These are phyloP conservation scores for Fusarium sp. DNA, from an alignment of 2,329 filamentous ascomycete genomes.

Conservation along the genomic window DNA sequence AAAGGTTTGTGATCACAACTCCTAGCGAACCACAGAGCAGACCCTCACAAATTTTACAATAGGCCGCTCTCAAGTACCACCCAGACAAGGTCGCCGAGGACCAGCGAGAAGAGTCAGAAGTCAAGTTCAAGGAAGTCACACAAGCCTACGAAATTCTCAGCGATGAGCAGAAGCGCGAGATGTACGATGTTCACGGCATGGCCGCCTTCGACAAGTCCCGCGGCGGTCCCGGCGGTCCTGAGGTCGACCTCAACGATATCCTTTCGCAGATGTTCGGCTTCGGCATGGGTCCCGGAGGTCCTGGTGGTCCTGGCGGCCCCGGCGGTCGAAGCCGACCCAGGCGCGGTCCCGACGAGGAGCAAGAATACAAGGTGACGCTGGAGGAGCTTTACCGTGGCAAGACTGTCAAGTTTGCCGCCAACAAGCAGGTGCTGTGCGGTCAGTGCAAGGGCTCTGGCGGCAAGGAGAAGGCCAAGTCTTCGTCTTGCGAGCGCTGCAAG, in stretches of 20 bases:
- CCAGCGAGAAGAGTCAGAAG: slow-evolving; percentile 85
- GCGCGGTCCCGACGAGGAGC: slow-evolving; percentile 85
- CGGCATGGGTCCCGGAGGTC: slow-evolving; percentile 68
- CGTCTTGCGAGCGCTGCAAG: slow-evolving; percentile 85
- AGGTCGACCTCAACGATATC: slow-evolving; percentile 90
- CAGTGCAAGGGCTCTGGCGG: slow-evolving; percentile 90
- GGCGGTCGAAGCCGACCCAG: slow-evolving; percentile 71
- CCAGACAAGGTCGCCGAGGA: slow-evolving; percentile 95
- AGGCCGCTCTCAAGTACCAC: slow-evolving; percentile 90
- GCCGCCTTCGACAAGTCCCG: slow-evolving; percentile 86
- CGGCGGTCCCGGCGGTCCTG: slow-evolving; percentile 74
- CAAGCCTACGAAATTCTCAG: slow-evolving; percentile 98
- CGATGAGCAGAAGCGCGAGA: slow-evolving; percentile 91
- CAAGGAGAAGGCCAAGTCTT: slow-evolving; percentile 89
- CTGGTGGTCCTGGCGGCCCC: slow-evolving; percentile 60
- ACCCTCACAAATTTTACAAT: slow-evolving; percentile 28
- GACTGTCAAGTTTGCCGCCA: slow-evolving; percentile 95
- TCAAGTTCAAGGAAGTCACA: slow-evolving; percentile 91
- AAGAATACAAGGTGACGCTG: slow-evolving; percentile 88
- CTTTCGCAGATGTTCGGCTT: slow-evolving; percentile 92
- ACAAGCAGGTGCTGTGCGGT: slow-evolving; percentile 91
- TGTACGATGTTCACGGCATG: slow-evolving; percentile 97
- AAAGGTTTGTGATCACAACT: slow-evolving; percentile 71
- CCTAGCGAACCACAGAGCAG: neutral
- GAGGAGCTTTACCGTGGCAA: slow-evolving; percentile 99